Base-by-base conservation (phyloP, 306 rosid species). In the Quercus cerris region DNA sequence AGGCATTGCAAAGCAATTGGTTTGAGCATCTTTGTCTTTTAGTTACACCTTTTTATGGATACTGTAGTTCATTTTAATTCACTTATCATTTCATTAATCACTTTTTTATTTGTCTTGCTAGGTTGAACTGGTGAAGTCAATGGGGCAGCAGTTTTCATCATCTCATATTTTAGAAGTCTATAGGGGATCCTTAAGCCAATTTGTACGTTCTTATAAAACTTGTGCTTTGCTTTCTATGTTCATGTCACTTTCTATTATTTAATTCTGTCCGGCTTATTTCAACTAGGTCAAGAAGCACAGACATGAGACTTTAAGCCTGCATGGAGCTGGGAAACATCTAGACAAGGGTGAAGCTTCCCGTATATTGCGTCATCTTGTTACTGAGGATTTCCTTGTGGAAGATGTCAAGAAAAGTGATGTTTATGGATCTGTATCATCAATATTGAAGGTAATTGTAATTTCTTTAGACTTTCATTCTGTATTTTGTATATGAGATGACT, bases 311-410 rank as follows among this genome's bases (percentile, higher is more conserved):
- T 63, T 93, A 82, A 78, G 84, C 6, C 88, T 89, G 74, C 99
- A 95, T 83, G 92, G 97, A 82, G 92, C 94, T 79, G 99, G 99
- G 81, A 95, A 95, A 86, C 92, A 84, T 78, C 87, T 95, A 52
- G 82, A 89, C 31, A 95, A 93, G 87, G 91, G 96, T 64, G 99
- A 95, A 87, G 99, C 98, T 85, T 91, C 96, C 61, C 95, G 99
- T 57, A 80, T 95, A 69, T 83, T 95, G 86, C 98, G 88, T 71
- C 89, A 90, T 89, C 97, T 95, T 86, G 99, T 95, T 72, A 81
- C 80, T 27, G 94, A 89, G 84, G 90, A 89, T 78, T 84, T 91
- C 84, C 89, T 93, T 76, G 82, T 74, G 77, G 99, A 95, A 89
- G 97, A 93, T 84, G 98, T 90, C 68, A 95, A 88, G 91, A 95